phyloP scores from a whole-genome alignment of 352 stramenopile species.

The Phytophthora pini region DNA sequence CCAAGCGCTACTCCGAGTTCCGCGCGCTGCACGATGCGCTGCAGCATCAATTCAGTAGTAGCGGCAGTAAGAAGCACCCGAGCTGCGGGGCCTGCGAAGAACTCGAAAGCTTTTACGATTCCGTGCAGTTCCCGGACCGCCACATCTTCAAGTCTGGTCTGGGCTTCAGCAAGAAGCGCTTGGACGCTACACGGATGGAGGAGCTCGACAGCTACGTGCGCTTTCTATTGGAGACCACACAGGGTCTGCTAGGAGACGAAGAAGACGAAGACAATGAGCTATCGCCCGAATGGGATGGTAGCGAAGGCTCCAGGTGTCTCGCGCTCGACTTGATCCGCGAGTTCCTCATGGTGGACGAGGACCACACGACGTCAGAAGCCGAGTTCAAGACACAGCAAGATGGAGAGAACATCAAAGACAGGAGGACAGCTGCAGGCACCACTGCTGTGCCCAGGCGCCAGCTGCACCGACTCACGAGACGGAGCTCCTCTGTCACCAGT shows the following conservation, averaged over 20 bases:
- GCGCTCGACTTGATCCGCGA: constrained; percentile 60
- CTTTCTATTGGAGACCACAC: constrained; percentile 70
- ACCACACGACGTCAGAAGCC: constrained; percentile 35
- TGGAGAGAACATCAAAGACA: constrained; percentile 19
- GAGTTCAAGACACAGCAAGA: constrained; percentile 10
- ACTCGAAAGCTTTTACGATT: constrained; percentile 50
- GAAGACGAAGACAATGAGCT: constrained; percentile 44
- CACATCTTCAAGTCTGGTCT: constrained; percentile 58
- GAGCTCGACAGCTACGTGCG: constrained; percentile 73
- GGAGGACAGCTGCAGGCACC: constrained; percentile 4
- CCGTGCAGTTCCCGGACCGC: constrained; percentile 61
- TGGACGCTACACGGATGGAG: constrained; percentile 61
- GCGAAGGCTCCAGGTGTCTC: constrained; percentile 34
- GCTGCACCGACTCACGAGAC: constrained; percentile 34
- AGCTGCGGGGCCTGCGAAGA: constrained; percentile 57
- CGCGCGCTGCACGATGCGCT: constrained; percentile 59
- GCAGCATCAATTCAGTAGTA: constrained; percentile 31
- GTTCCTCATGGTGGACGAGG: constrained; percentile 73
- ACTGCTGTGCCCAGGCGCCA: constrained; percentile 14
- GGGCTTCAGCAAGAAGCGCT: constrained; percentile 54
- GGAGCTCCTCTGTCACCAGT: constrained; percentile 49
- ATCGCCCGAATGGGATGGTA: constrained; percentile 26
- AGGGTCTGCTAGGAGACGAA: constrained; percentile 64
- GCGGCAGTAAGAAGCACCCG: constrained; percentile 17
- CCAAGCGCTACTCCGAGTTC: constrained; percentile 81